Evolutionary conservation across 352 stramenopile genomes (phyloP).

Genomic region (Phytophthora uliginosa): DNA sequence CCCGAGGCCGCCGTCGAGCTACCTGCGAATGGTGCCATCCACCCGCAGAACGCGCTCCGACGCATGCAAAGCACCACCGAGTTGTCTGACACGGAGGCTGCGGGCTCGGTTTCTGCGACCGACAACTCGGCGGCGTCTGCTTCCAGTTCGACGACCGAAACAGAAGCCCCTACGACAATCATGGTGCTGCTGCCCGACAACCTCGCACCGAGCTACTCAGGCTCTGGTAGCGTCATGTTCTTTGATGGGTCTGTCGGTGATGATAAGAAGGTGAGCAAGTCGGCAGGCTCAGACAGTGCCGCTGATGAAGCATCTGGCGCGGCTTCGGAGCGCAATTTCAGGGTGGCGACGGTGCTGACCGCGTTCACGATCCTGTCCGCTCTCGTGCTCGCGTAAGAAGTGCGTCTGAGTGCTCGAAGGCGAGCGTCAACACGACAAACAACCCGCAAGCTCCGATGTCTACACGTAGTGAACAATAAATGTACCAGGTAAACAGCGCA

Average conservation of each 20-base stretch:
- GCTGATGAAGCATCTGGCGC: constrained; percentile 28
- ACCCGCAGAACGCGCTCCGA: constrained; percentile 26
- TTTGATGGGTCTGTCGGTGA: constrained; percentile 35
- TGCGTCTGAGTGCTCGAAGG: background rate
- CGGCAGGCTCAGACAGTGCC: constrained; percentile 18
- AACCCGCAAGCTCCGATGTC: background rate
- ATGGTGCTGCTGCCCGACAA: constrained; percentile 68
- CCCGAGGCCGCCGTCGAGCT: constrained; percentile 37
- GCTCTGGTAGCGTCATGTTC: constrained; percentile 60
- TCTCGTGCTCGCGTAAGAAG: constrained; percentile 29
- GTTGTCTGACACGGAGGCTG: constrained; percentile 23
- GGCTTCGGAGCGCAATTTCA: constrained; percentile 15
- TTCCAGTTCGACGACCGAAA: constrained; percentile 29
- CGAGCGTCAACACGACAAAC: background rate
- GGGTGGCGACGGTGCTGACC: constrained; percentile 20
- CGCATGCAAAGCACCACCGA: constrained; percentile 38
- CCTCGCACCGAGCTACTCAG: constrained; percentile 52
- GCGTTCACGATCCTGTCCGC: constrained; percentile 27
- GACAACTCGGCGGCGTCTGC: constrained; percentile 21
- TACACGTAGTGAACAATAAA: background rate
- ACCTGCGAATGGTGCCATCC: constrained; percentile 19
- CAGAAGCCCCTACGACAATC: constrained; percentile 56
- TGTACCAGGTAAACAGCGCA: background rate
- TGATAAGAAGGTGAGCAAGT: constrained; percentile 29
- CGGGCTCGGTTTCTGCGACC: constrained; percentile 18